These are phyloP conservation scores for Melastoma malabathricum DNA, from an alignment of 345 rosid genomes.

Conservation along the genomic window DNA sequence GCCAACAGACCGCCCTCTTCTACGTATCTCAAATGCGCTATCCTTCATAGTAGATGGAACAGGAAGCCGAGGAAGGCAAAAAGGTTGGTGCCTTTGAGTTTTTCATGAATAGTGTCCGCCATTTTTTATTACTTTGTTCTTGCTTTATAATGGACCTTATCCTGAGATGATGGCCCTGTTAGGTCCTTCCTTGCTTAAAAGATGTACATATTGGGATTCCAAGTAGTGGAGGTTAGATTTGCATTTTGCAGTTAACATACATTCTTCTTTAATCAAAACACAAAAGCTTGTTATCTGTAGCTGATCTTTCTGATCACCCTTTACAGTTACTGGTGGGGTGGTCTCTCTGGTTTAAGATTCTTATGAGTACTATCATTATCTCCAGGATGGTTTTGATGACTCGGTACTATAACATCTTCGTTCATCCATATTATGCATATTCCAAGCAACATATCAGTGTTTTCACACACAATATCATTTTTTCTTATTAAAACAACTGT, in stretches of 20 bases:
- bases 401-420: conserved; percentile 31
- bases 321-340: conserved; percentile 63
- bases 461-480: too few relatives aligned
- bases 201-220: conserved; percentile 81
- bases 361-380: conserved; percentile 87
- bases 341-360: conserved; percentile 76
- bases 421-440: too few relatives aligned
- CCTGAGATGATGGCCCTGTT: conserved; percentile 5
- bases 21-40: conserved; percentile 72
- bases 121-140: neutral
- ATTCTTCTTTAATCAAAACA: conserved; percentile 5
- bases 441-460: too few relatives aligned
- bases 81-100: conserved; percentile 28
- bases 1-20: conserved; percentile 75
- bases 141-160: neutral
- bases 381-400: conserved; percentile 91
- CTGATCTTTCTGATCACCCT: conserved; percentile 4
- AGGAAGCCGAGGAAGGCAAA: conserved; percentile 23
- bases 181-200: conserved; percentile 56
- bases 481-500: too few relatives aligned
- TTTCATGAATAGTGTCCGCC: conserved; percentile 1
- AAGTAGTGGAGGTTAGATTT: conserved; percentile 66
- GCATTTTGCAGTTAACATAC: conserved; percentile 8
- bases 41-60: conserved; percentile 26
- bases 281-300: too few relatives aligned